These are phyloP conservation scores for Pseudonitzschia pungens DNA, from an alignment of 108 stramenopile species.

Conservation along the genomic window DNA sequence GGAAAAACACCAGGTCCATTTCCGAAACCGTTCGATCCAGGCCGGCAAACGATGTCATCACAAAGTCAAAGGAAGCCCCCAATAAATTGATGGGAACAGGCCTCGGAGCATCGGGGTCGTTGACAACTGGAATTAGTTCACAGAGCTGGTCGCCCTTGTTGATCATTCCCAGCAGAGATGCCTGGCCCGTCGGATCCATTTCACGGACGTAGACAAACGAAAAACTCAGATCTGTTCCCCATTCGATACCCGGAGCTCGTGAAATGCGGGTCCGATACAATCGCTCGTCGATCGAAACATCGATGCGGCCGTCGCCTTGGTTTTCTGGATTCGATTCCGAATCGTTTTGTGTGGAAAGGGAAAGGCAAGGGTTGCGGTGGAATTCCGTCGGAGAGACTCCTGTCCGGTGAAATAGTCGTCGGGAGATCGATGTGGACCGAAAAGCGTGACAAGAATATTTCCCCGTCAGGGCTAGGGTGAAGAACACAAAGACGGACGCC, in stretches of 20 bases:
- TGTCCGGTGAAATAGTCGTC: background rate
- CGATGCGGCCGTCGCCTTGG: conserved; percentile 33
- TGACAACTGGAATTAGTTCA: conserved; percentile 57
- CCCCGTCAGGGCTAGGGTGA: background rate
- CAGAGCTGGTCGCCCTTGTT: conserved; percentile 82
- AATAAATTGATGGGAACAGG: conserved; percentile 47
- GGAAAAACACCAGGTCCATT: conserved; percentile 88
- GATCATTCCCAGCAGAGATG: conserved; percentile 63
- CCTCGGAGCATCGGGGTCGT: conserved; percentile 17
- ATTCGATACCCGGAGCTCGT: conserved; percentile 90
- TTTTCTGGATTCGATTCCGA: background rate
- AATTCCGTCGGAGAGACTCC: background rate
- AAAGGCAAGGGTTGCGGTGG: background rate
- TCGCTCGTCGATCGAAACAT: conserved; percentile 65
- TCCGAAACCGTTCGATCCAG: conserved; percentile 59
- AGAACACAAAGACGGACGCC: background rate
- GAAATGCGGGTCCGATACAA: conserved; percentile 68
- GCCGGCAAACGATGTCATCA: conserved; percentile 80
- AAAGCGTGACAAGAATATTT: background rate
- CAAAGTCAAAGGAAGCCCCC: conserved; percentile 85
- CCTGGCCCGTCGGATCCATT: conserved; percentile 80
- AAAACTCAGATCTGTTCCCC: conserved; percentile 93
- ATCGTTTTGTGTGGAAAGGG: background rate
- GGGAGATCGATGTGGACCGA: background rate
- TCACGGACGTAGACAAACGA: conserved; percentile 90